These are phyloP conservation scores for Globisporangium uncinulatum DNA, from an alignment of 352 stramenopile species.

Conservation along the genomic window DNA sequence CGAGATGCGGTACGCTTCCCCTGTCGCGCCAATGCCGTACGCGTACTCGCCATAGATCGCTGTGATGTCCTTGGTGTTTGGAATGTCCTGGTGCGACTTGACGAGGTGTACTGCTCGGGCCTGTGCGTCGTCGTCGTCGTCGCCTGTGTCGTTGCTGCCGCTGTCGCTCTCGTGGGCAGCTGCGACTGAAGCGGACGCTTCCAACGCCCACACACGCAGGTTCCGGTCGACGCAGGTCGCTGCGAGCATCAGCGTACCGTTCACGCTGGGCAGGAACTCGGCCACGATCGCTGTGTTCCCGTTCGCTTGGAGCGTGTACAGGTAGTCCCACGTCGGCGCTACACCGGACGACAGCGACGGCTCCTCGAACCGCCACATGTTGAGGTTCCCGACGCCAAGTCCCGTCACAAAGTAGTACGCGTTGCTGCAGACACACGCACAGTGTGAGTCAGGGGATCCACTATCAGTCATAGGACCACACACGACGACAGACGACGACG, in stretches of 20 bases:
- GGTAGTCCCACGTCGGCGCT: slow-evolving; percentile 41
- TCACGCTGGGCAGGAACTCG: slow-evolving; percentile 36
- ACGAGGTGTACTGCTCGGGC: slow-evolving; percentile 25
- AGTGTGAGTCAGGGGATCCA: background rate
- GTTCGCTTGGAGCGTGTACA: slow-evolving; percentile 47
- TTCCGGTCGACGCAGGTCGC: slow-evolving; percentile 50
- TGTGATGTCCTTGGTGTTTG: slow-evolving; percentile 50
- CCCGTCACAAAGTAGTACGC: slow-evolving; percentile 74
- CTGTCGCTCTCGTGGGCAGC: slow-evolving; percentile 16
- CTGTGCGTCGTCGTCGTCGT: slow-evolving; percentile 12
- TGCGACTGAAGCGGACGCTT: slow-evolving; percentile 17
- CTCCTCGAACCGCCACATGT: slow-evolving; percentile 75
- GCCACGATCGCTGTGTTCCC: slow-evolving; percentile 53
- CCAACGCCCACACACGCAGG: slow-evolving; percentile 61
- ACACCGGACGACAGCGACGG: slow-evolving; percentile 10
- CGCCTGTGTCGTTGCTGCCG: slow-evolving; percentile 17
- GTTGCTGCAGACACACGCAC: slow-evolving; percentile 14
- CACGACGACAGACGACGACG: background rate
- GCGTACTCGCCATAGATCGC: slow-evolving; percentile 53
- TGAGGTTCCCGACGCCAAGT: slow-evolving; percentile 60
- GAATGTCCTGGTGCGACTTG: slow-evolving; percentile 52
- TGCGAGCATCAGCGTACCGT: slow-evolving; percentile 31
- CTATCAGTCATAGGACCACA: too few species aligned
- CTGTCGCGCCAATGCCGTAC: slow-evolving; percentile 60
- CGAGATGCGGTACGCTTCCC: slow-evolving; percentile 57